Conservation (phyloP, 768 basidiomycete species). For the Suillus subalutaceus region DNA sequence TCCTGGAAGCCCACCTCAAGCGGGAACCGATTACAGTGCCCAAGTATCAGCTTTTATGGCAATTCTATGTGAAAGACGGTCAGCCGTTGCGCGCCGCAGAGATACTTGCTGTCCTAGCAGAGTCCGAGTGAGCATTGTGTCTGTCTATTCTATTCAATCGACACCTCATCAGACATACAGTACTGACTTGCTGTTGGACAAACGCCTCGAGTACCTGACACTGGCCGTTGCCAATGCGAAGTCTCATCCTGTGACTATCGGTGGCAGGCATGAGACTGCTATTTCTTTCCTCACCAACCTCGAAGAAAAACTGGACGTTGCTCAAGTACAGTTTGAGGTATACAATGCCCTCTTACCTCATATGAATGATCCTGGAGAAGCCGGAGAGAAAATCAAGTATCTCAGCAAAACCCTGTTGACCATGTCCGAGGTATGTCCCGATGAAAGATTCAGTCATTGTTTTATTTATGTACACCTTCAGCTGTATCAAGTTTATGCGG, state of each 20-base stretch:
- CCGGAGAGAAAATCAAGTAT: conserved; percentile 63
- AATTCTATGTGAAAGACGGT: conserved; percentile 93
- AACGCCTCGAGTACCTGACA: conserved; percentile 88
- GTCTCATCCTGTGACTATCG: conserved; percentile 82
- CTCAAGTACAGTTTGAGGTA: conserved; percentile 94
- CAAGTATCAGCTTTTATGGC: conserved; percentile 92
- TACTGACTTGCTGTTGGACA: conserved; percentile 67
- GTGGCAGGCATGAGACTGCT: conserved; percentile 83
- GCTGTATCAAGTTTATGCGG: conserved; percentile 88
- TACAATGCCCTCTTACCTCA: conserved; percentile 68
- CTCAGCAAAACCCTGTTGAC: conserved; percentile 66
- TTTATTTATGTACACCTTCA: conserved; percentile 34
- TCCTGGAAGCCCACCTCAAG: conserved; percentile 85
- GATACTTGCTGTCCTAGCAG: conserved; percentile 80
- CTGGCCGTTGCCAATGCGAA: conserved; percentile 96
- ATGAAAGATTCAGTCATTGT: conserved; percentile 4
- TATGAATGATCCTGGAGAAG: conserved; percentile 59
- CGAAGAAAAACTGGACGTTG: conserved; percentile 96
- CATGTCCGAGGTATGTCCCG: conserved; percentile 75
- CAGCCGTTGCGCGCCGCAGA: conserved; percentile 88
- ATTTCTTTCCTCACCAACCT: conserved; percentile 93
- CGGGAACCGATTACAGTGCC: conserved; percentile 79
- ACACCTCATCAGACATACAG: conserved; percentile 38
- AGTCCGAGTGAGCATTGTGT: conserved; percentile 67
- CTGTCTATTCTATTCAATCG: not conserved